A percentile compares a stretch with the other conserved stretches of the same genome.
These are phyloP conservation scores for Flagelloscypha sp. DNA, from an alignment of 768 basidiomycete species.

Conservation along the genomic window DNA sequence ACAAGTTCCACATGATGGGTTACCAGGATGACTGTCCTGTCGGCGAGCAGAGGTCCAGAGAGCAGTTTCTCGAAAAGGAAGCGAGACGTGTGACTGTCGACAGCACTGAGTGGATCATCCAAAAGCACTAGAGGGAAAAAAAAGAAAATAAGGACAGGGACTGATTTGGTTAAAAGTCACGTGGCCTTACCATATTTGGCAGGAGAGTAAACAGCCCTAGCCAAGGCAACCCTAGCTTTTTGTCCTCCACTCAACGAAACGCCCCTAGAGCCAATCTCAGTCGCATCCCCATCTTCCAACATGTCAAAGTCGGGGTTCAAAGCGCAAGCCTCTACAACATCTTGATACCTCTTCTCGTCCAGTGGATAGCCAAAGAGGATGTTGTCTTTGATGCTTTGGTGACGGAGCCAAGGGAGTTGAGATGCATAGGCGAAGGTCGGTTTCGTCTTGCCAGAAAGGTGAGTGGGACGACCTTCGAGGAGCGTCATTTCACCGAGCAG, in stretches of 20 bases:
- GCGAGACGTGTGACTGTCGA: constrained; percentile 47
- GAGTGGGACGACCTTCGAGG: constrained; percentile 24
- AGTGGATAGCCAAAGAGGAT: constrained; percentile 45
- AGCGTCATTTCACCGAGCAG: constrained; percentile 32
- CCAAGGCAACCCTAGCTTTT: constrained; percentile 43
- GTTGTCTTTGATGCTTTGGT: constrained; percentile 41
- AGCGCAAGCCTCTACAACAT: constrained; percentile 34
- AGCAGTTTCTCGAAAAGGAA: constrained; percentile 45
- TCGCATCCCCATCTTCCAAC: constrained; percentile 31
- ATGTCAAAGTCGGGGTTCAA: constrained; percentile 37
- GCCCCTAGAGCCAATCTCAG: constrained; percentile 8
- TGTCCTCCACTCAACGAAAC: not conserved
- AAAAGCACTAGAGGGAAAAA: too few species aligned
- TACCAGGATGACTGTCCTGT: constrained; percentile 51
- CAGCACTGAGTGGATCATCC: constrained; percentile 47
- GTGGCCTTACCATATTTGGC: constrained; percentile 32
- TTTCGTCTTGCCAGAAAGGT: constrained; percentile 40
- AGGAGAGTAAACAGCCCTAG: constrained; percentile 44
- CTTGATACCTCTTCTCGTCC: constrained; percentile 31
- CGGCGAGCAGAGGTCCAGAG: constrained; percentile 42
- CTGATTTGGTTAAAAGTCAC: too few species aligned
- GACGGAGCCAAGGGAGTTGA: constrained; percentile 34
- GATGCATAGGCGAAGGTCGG: constrained; percentile 36
- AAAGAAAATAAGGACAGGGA: too few species aligned
- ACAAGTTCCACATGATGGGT: constrained; percentile 62